A percentile compares a stretch with the other conserved stretches of the same genome.
Evolutionary conservation across 805 yeast genomes (phyloP).

Genomic region (Ogataea paradorogensis): DNA sequence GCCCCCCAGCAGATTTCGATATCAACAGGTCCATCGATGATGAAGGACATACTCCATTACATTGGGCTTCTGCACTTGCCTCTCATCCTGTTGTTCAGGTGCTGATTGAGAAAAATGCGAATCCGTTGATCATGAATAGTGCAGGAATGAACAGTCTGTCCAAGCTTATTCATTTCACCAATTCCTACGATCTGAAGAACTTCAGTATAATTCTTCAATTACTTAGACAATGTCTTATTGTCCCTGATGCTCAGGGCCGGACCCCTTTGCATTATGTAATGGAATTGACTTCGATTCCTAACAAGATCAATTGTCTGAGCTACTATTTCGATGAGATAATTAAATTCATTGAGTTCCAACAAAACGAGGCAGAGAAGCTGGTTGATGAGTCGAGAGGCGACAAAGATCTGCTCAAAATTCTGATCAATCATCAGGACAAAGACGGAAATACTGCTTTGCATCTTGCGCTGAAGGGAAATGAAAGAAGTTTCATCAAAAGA

Average conservation of each 20-base stretch:
- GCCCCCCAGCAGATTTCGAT: conserved; percentile 62
- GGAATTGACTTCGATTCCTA: conserved; percentile 44
- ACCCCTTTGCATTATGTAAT: conserved; percentile 71
- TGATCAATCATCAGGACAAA: conserved; percentile 73
- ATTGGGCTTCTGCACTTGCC: conserved; percentile 86
- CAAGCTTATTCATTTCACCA: conserved; percentile 66
- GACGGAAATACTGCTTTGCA: conserved; percentile 86
- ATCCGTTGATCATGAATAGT: conserved; percentile 49
- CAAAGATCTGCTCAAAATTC: conserved; percentile 48
- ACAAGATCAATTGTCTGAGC: conserved; percentile 47
- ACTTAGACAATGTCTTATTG: conserved; percentile 61
- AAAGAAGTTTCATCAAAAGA: conserved; percentile 41
- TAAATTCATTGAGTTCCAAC: conserved; percentile 28
- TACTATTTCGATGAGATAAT: conserved; percentile 47
- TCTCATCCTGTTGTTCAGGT: conserved; percentile 57
- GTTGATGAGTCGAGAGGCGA: conserved; percentile 24
- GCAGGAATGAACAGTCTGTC: conserved; percentile 70
- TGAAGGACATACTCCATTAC: conserved; percentile 78
- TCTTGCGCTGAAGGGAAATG: conserved; percentile 60
- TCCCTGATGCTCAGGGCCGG: conserved; percentile 69
- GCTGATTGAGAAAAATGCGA: conserved; percentile 56
- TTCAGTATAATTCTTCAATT: conserved; percentile 58
- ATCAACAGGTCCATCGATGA: conserved; percentile 69
- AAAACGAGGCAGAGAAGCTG: conserved; percentile 30
- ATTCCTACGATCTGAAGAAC: conserved; percentile 61